Conservation (phyloP, 2,329 filamentous ascomycete species). For the Diaporthe nobilis region DNA sequence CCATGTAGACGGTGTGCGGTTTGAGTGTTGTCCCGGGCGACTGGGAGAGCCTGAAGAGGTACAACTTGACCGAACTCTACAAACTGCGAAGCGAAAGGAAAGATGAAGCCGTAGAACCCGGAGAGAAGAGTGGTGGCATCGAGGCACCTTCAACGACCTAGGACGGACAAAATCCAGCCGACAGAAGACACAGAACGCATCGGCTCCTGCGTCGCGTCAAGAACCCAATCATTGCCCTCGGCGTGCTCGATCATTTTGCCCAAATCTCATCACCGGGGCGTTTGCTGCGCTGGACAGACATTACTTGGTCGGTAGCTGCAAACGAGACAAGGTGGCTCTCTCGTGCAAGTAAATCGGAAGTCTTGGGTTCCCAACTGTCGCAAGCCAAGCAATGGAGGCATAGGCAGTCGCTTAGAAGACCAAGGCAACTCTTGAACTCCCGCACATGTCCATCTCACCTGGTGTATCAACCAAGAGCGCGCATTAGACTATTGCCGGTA, state of each 20-base stretch:
- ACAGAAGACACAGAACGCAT: not conserved
- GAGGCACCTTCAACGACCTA: conserved; percentile 8
- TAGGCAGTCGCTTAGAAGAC: not conserved
- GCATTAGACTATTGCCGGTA: not conserved
- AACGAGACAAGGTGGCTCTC: not conserved
- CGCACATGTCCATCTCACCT: not conserved
- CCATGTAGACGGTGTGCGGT: conserved; percentile 76
- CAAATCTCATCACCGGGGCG: too few relatives aligned
- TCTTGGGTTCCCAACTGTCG: not conserved
- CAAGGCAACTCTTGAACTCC: not conserved
- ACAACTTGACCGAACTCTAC: conserved; percentile 83
- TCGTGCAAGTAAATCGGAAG: not conserved
- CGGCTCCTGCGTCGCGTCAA: not conserved
- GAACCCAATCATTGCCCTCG: not conserved
- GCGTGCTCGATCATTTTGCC: too few relatives aligned
- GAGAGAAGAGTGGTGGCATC: conserved; percentile 4
- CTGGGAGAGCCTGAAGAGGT: conserved; percentile 82
- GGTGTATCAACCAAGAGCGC: not conserved
- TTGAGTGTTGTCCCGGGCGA: conserved; percentile 84
- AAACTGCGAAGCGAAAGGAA: conserved; percentile 50
- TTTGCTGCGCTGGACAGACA: not conserved
- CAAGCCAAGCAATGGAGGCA: not conserved
- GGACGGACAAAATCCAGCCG: not conserved
- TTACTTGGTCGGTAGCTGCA: not conserved
- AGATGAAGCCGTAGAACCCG: conserved; percentile 13